These are phyloP conservation scores for Zopfochytrium polystomum DNA, from an alignment of 371 early-diverging fungal genomes.

Conservation along the genomic window DNA sequence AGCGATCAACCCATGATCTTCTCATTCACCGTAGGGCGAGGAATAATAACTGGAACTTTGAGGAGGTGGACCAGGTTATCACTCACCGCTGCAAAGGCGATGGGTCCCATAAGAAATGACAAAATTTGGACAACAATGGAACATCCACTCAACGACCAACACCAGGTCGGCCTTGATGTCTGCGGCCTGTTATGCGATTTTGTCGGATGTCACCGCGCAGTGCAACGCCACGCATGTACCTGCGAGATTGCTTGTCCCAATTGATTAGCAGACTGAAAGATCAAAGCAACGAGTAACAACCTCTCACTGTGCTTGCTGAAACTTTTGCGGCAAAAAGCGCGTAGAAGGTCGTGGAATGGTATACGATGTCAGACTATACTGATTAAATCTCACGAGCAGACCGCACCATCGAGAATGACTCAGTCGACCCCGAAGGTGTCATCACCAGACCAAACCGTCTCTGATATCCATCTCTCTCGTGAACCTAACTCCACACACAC, in stretches of 20 bases:
- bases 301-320: too few species aligned
- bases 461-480: not conserved
- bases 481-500: slow-evolving; percentile 1
- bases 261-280: slow-evolving; percentile 4
- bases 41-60: slow-evolving; percentile 32
- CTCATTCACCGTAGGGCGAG: slow-evolving; percentile 8
- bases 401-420: not conserved
- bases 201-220: slow-evolving; percentile 45
- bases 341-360: slow-evolving; percentile 20
- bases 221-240: slow-evolving; percentile 38
- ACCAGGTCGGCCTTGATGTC: slow-evolving; percentile 43
- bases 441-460: not conserved
- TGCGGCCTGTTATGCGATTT: slow-evolving; percentile 33
- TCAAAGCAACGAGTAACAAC: too few species aligned
- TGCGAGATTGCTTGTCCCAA: not conserved
- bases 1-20: not conserved
- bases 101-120: not conserved
- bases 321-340: slow-evolving; percentile 20
- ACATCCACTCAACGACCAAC: slow-evolving; percentile 26
- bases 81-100: slow-evolving; percentile 18
- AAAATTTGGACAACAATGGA: not conserved
- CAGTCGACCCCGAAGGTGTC: too few species aligned
- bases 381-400: not conserved
- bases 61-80: slow-evolving; percentile 41
- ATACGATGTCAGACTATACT: too few species aligned